Evolutionary conservation across 2,329 filamentous ascomycete species (phyloP).

Genomic region (Ceratocystis cubensis): DNA sequence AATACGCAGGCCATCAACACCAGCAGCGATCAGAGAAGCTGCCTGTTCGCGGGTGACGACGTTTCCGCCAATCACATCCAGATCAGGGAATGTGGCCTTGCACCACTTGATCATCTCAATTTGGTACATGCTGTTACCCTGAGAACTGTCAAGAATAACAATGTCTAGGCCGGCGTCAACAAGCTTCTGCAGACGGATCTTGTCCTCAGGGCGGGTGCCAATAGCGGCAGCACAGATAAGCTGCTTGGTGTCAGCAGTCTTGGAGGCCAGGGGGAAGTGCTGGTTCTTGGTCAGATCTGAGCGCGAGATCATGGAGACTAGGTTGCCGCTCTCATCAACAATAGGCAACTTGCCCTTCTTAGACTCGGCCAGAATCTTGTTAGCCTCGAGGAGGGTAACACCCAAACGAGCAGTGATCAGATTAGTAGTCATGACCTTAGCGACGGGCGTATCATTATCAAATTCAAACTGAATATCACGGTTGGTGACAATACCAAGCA

Average conservation of each 20-base stretch:
- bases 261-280: conserved; percentile 90
- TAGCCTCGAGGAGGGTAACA: conserved; percentile 76
- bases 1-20: conserved; percentile 91
- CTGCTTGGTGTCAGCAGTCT: conserved; percentile 94
- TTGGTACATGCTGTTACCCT: conserved; percentile 98
- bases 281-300: conserved; percentile 98
- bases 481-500: conserved; percentile 94
- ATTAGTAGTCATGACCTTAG: conserved; percentile 88
- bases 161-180: conserved; percentile 93
- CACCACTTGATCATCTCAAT: conserved; percentile 96
- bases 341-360: conserved; percentile 99
- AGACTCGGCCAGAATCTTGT: conserved; percentile 81
- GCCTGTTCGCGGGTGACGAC: conserved; percentile 97
- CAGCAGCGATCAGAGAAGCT: conserved; percentile 78
- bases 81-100: conserved; percentile 69
- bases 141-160: conserved; percentile 87
- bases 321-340: conserved; percentile 68
- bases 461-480: conserved; percentile 96
- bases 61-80: conserved; percentile 97
- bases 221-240: conserved; percentile 90
- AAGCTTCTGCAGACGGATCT: conserved; percentile 69
- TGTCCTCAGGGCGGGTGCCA: conserved; percentile 89
- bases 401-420: conserved; percentile 77
- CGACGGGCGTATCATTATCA: conserved; percentile 57
- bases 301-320: conserved; percentile 82